Conservation (phyloP, 169 alveolate genomes). For the Miamiensis avidus region DNA sequence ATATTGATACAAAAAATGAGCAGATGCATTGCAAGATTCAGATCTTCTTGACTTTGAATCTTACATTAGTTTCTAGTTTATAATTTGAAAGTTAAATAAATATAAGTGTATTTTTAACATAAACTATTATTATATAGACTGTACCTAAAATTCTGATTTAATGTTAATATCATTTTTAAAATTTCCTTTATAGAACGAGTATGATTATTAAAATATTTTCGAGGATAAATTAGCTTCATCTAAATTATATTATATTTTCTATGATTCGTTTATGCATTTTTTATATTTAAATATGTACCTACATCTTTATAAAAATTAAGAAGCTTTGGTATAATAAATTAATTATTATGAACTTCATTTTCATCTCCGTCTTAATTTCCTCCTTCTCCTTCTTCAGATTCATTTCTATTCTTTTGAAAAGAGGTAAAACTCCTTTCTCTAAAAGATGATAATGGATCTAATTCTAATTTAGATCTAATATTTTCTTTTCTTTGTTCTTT, state of each 20-base stretch:
- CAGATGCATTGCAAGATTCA: neutral
- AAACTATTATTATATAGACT: no score
- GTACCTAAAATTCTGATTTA: neutral
- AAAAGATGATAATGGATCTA: neutral
- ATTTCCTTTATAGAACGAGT: neutral
- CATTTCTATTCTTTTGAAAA: neutral
- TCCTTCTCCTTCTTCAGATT: neutral
- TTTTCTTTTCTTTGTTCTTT: neutral
- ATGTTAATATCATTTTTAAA: neutral
- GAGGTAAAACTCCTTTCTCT: neutral
- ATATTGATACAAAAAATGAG: neutral
- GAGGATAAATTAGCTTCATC: neutral
- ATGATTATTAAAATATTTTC: no score
- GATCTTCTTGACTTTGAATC: neutral
- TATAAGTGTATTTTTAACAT: no score
- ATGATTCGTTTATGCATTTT: neutral
- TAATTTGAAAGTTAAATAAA: no score
- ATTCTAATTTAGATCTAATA: neutral
- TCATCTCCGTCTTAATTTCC: neutral
- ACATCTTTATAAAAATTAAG: neutral
- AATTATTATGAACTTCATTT: neutral
- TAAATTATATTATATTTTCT: no score
- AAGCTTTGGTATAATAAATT: neutral
- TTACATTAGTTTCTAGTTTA: no score
- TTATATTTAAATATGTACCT: neutral